These are phyloP conservation scores for Pyrenula aspistea DNA, from an alignment of 495 filamentous ascomycete genomes.

Conservation along the genomic window DNA sequence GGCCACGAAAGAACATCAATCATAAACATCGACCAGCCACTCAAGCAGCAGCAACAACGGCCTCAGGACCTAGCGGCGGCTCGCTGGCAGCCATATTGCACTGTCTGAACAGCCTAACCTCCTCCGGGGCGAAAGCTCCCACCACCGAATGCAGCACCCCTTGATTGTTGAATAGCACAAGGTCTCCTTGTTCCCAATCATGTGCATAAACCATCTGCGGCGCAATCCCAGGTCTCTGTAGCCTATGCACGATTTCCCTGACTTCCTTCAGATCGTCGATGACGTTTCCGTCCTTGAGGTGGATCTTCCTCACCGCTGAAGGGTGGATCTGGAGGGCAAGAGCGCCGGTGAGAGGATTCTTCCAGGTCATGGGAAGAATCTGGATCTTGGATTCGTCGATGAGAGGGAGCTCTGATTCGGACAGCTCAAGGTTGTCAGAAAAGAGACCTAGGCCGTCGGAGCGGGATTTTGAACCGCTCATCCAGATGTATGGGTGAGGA, in stretches of 20 bases:
- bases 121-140: constrained; percentile 57
- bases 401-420: constrained; percentile 41
- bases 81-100: constrained; percentile 58
- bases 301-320: constrained; percentile 51
- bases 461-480: constrained; percentile 49
- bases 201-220: constrained; percentile 57
- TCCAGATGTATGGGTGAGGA: constrained; percentile 69
- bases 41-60: background rate
- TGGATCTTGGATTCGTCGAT: constrained; percentile 55
- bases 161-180: constrained; percentile 64
- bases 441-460: constrained; percentile 55
- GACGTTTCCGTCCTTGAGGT: constrained; percentile 47
- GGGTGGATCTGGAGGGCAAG: constrained; percentile 63
- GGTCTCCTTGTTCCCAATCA: constrained; percentile 63
- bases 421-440: constrained; percentile 47
- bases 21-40: no score
- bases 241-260: constrained; percentile 50
- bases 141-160: constrained; percentile 62
- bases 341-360: constrained; percentile 54
- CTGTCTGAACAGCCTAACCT: constrained; percentile 61
- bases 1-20: no score
- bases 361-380: constrained; percentile 59
- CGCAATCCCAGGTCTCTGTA: constrained; percentile 61
- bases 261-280: constrained; percentile 53
- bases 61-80: constrained; percentile 32